phyloP scores from a whole-genome alignment of 495 filamentous ascomycete genomes.

The Cladorrhinum samala region DNA sequence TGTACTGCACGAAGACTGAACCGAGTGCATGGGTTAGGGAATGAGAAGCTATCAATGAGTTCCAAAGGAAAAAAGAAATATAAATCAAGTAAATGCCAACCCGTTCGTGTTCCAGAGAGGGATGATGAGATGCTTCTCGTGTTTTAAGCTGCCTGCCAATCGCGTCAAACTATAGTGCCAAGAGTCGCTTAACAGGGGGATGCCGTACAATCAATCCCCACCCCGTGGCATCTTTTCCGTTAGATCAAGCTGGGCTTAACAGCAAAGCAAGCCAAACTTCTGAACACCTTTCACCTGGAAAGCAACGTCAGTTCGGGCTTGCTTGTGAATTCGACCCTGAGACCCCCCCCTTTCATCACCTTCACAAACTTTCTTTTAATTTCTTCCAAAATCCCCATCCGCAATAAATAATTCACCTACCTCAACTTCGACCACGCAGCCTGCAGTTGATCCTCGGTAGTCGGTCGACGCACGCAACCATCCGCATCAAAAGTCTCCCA shows the following conservation, averaged over 20 bases:
- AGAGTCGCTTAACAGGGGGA: conserved; percentile 6
- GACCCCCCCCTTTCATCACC: not conserved
- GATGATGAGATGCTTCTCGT: no score
- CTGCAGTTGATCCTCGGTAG: no score
- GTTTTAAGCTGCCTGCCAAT: conserved; percentile 2
- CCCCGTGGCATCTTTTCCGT: conserved; percentile 22
- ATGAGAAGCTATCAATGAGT: no score
- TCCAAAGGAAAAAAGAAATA: no score
- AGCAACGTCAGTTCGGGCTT: no score
- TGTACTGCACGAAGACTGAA: no score
- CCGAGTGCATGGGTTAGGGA: no score
- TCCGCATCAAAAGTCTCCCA: no score
- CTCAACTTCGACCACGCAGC: not conserved
- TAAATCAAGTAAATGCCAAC: no score
- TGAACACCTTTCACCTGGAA: conserved; percentile 37
- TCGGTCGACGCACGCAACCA: no score
- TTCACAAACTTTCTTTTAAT: conserved; percentile 3
- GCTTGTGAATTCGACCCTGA: not conserved
- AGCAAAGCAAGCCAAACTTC: conserved; percentile 21
- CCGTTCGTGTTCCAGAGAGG: no score
- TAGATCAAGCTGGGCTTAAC: conserved; percentile 12
- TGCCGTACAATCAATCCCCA: conserved; percentile 7
- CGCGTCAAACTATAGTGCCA: conserved; percentile 2
- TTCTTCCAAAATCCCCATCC: not conserved
- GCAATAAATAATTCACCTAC: no score